These are phyloP conservation scores for Hansenula sp. DNA, from an alignment of 1,139 yeast genomes.

Conservation along the genomic window DNA sequence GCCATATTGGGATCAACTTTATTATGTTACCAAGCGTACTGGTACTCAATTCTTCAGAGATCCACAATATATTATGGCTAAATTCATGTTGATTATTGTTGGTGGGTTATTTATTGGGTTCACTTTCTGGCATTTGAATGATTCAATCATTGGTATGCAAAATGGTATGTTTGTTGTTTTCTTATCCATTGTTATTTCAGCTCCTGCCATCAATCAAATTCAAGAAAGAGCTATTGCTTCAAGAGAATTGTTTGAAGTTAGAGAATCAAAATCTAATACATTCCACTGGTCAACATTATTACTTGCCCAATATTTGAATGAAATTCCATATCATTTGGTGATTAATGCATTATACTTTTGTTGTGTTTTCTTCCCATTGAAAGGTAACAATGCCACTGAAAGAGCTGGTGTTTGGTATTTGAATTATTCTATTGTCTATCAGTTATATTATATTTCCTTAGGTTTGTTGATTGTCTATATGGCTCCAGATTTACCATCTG, in stretches of 20 bases:
- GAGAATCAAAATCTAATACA: slow-evolving; percentile 56
- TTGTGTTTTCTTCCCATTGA: slow-evolving; percentile 56
- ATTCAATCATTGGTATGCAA: slow-evolving; percentile 46
- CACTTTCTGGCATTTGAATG: slow-evolving; percentile 48
- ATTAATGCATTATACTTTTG: slow-evolving; percentile 50
- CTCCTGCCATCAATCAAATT: slow-evolving; percentile 52
- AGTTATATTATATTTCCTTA: slow-evolving; percentile 50
- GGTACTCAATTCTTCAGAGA: slow-evolving; percentile 37
- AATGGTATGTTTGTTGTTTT: slow-evolving; percentile 49
- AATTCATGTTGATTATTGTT: slow-evolving; percentile 29
- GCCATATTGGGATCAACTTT: slow-evolving; percentile 29
- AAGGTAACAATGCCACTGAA: slow-evolving; percentile 40
- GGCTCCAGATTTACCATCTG: slow-evolving; percentile 61
- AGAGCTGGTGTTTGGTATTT: slow-evolving; percentile 54
- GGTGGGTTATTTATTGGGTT: slow-evolving; percentile 53
- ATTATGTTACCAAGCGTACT: slow-evolving; percentile 27
- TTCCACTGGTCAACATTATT: slow-evolving; percentile 57
- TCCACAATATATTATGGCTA: slow-evolving; percentile 35
- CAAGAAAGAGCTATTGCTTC: slow-evolving; percentile 48
- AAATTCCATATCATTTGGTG: slow-evolving; percentile 52
- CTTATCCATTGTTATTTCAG: slow-evolving; percentile 41
- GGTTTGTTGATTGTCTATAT: slow-evolving; percentile 52
- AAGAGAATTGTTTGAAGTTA: slow-evolving; percentile 50
- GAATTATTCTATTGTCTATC: slow-evolving; percentile 51
- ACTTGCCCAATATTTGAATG: slow-evolving; percentile 42